Evolutionary conservation across 306 rosid species (phyloP), one percentile per base, ranked within the genome.

Genomic region (Quercus variabilis): DNA sequence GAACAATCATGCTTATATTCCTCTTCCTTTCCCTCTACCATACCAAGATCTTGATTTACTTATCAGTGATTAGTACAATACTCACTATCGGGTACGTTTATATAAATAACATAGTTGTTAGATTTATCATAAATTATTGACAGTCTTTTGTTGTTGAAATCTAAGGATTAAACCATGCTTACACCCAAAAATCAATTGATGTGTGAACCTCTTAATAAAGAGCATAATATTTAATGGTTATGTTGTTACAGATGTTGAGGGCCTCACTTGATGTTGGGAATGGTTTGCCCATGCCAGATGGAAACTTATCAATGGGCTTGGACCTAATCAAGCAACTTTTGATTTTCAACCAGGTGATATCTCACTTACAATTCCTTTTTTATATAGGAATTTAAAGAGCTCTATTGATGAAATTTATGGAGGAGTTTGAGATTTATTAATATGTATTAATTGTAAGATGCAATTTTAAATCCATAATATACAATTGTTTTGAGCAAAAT

Each of bases 241-340:
- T 43, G 18, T 41, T 15, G n/a, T 23, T 52, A 2, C 21, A 71
- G 43, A 19, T 13, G 41, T 28, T 71, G 43, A 71, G 75, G 23
- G 41, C 38, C 75, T 71, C 3, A 7, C 75, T 71, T 6, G 60
- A 71, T 23, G 38, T n/a, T 55, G 75, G 75, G 18, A 25, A 23
- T 8, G 7, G 59, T 51, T 25, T 71, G 33, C 41, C 60, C n/a
- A 14, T 1, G 2, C 75, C 75, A 25, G 23, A 71, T 23, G 75
- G 75, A 46, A 51, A 4, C 75, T 71, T 30, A 51, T 71, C 75
- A 71, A 71, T 51, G 75, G 75, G n/a, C 60, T 71, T 1, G 62
- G 75, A 26, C 59, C 75, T 3, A 46, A 71, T 17, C 35, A 51
- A 46, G 75, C 59, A 20, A 71, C 5, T 19, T 71, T 71, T 51